Evolutionary conservation across 352 stramenopile genomes (phyloP), one percentile per base, ranked within the genome.

Genomic region (Lagenidium sp.): DNA sequence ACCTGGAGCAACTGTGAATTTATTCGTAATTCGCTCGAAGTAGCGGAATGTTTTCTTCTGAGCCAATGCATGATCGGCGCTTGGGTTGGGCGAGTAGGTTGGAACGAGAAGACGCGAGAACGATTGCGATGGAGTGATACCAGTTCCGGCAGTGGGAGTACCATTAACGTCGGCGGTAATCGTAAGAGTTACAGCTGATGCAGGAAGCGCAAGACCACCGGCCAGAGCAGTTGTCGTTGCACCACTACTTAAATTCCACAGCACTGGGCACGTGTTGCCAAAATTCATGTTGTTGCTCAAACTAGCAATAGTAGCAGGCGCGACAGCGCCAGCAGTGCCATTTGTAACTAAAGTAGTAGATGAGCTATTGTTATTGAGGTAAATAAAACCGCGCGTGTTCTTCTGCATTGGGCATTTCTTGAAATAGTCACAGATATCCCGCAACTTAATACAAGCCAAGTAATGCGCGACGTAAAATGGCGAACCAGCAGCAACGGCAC

Each of bases 381-480:
- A 53, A 35, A 53, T 41, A 30, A 53, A 53, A 36, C 46, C 46
- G 21, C 37, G 36, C 28, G 36, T 51, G 24, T 51, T 51, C n/a
- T 51, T 51, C n/a, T 51, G 44, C 44, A 51, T 51, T 29, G 44
- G 44, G 36, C 44, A 51, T 38, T 51, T 51, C 44, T 51, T 51
- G 35, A 51, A 50, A 24, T 50, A 50, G 34, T 53, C 45, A 44
- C 16, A 46, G 34, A 53, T 53, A 53, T 53, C 45, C 37, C 45
- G 45, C 26, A 53, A 43, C 26, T 53, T 53, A 28, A 53, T 53
- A 21, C 26, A 41, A 39, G 45, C 45, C 36, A 53, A 24, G 34
- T 46, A 53, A 40, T 53, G 45, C 21, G 45, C 45, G 10, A 53
- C 45, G 26, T 53, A 53, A 25, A 50, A 50, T 42, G 43, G 43